Evolutionary conservation across 179 eudicot species (phyloP).

Genomic region (Corrigiola litoralis): DNA sequence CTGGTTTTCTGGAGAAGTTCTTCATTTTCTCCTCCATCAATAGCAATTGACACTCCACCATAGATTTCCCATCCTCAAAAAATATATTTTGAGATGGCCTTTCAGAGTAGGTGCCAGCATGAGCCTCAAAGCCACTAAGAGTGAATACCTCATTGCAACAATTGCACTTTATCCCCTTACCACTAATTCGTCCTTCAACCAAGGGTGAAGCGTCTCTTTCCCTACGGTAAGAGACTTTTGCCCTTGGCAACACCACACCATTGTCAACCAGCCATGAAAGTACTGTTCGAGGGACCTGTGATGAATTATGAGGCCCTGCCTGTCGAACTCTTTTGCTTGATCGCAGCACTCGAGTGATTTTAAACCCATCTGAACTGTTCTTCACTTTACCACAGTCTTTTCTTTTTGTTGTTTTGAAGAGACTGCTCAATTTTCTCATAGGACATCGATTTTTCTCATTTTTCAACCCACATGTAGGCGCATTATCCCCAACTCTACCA

Average conservation of each 20-base stretch:
- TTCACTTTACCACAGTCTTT: conserved; percentile 25
- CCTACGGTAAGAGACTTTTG: conserved; percentile 48
- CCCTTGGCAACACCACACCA: conserved; percentile 53
- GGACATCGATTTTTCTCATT: neutral
- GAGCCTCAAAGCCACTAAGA: conserved; percentile 66
- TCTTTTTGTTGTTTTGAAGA: conserved; percentile 26
- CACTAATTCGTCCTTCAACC: conserved; percentile 55
- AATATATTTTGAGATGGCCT: conserved; percentile 62
- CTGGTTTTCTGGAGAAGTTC: conserved; percentile 18
- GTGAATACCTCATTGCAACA: conserved; percentile 57
- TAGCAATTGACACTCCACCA: conserved; percentile 62
- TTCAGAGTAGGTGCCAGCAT: conserved; percentile 54
- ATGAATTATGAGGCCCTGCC: conserved; percentile 28
- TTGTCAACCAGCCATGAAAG: conserved; percentile 89
- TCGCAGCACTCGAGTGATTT: conserved; percentile 27
- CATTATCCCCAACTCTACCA: neutral
- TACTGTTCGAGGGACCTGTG: conserved; percentile 46
- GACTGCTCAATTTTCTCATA: conserved; percentile 5
- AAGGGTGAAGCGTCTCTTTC: conserved; percentile 19
- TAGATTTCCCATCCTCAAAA: conserved; percentile 74
- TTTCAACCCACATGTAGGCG: neutral
- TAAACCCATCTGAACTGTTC: conserved; percentile 14
- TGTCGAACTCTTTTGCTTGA: conserved; percentile 60
- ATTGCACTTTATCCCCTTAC: conserved; percentile 73
- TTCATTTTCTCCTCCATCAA: conserved; percentile 21